Evolutionary conservation across 495 filamentous ascomycete species (phyloP).

Genomic region (Apodospora peruviana): DNA sequence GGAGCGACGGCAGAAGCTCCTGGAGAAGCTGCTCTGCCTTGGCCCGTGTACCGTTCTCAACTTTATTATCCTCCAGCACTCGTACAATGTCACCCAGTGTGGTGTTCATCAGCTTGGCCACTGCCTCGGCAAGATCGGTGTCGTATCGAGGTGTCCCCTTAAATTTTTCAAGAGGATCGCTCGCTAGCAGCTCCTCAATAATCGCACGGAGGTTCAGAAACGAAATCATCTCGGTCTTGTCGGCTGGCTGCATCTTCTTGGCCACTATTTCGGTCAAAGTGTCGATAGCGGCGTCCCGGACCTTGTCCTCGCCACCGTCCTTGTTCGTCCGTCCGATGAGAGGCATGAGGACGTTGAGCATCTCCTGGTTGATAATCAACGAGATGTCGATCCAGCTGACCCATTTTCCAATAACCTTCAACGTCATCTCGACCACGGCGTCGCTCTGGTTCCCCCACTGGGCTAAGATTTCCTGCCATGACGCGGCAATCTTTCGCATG

Average conservation of each 20-base stretch:
- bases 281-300: slow-evolving; percentile 82
- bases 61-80: slow-evolving; percentile 53
- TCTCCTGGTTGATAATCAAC: slow-evolving; percentile 80
- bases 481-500: slow-evolving; percentile 73
- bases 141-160: slow-evolving; percentile 82
- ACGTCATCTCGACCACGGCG: slow-evolving; percentile 71
- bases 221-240: slow-evolving; percentile 89
- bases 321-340: slow-evolving; percentile 56
- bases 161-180: slow-evolving; percentile 68
- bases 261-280: slow-evolving; percentile 90
- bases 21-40: slow-evolving; percentile 71
- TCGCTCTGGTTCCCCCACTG: slow-evolving; percentile 73
- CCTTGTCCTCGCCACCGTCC: slow-evolving; percentile 55
- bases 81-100: slow-evolving; percentile 78
- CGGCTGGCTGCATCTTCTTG: slow-evolving; percentile 92
- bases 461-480: slow-evolving; percentile 86
- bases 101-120: slow-evolving; percentile 94
- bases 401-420: slow-evolving; percentile 89
- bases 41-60: slow-evolving; percentile 48
- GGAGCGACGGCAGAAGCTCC: slow-evolving; percentile 73
- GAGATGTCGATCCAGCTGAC: slow-evolving; percentile 97
- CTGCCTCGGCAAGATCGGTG: slow-evolving; percentile 86
- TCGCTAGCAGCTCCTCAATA: slow-evolving; percentile 72
- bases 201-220: slow-evolving; percentile 83
- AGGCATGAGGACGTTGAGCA: slow-evolving; percentile 78